phyloP scores from a whole-genome alignment of 2,329 filamentous ascomycete genomes.

The Ilyonectria destructans region DNA sequence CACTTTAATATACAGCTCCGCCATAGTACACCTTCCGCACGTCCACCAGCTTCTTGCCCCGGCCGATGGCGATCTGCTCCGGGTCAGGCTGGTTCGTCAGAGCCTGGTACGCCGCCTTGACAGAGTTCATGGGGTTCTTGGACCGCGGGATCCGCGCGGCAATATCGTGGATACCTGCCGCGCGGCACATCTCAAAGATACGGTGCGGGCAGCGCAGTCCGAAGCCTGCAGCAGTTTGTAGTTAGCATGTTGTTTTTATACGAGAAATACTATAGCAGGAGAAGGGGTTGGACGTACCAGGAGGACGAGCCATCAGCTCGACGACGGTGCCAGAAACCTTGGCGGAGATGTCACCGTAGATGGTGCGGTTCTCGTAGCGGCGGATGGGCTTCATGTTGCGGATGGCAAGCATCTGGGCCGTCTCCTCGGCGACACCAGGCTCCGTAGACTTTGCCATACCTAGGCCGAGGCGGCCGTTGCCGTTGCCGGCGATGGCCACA shows the following conservation, averaged over 20 bases:
- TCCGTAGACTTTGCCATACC: slow-evolving; percentile 93
- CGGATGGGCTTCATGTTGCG: slow-evolving; percentile 94
- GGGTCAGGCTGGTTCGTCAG: slow-evolving; percentile 88
- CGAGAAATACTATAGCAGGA: slow-evolving; percentile 8
- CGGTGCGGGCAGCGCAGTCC: slow-evolving; percentile 92
- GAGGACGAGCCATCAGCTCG: slow-evolving; percentile 85
- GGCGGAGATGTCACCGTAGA: slow-evolving; percentile 85
- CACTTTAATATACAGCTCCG: slow-evolving; percentile 75
- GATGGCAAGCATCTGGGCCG: slow-evolving; percentile 87
- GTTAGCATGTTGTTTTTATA: slow-evolving; percentile 17
- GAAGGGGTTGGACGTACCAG: slow-evolving; percentile 74
- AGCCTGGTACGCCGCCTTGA: slow-evolving; percentile 91
- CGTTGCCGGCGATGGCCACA: slow-evolving; percentile 89
- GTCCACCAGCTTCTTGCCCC: slow-evolving; percentile 96
- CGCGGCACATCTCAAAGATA: slow-evolving; percentile 95
- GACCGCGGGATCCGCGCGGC: slow-evolving; percentile 87
- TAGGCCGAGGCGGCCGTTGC: slow-evolving; percentile 87
- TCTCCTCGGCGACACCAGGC: slow-evolving; percentile 74
- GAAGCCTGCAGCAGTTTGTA: slow-evolving; percentile 76
- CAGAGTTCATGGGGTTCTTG: slow-evolving; percentile 97
- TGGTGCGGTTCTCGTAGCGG: slow-evolving; percentile 92
- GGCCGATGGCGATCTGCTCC: slow-evolving; percentile 89
- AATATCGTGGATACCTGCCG: slow-evolving; percentile 89
- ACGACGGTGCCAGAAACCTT: slow-evolving; percentile 94
- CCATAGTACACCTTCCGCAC: slow-evolving; percentile 98